Evolutionary conservation across 441 rosid genomes (phyloP).

Genomic region (Aleurites moluccanus): DNA sequence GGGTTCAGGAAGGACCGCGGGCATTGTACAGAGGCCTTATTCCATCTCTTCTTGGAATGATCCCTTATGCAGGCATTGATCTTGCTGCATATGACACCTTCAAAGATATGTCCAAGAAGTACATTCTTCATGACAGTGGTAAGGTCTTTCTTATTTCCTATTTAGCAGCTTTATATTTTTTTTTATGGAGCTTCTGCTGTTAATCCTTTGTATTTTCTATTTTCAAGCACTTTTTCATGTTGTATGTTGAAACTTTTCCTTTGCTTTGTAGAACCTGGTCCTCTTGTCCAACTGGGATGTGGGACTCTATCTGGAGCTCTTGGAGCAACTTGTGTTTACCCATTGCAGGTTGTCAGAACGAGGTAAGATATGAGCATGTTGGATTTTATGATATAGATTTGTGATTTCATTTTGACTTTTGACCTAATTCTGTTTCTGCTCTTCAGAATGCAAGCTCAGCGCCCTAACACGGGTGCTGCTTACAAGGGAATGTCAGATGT

Average conservation of each 20-base stretch:
- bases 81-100: constrained; percentile 94
- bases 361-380: constrained; percentile 43
- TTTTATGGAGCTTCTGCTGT: background rate
- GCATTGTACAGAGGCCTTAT: constrained; percentile 91
- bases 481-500: constrained; percentile 68
- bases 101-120: constrained; percentile 77
- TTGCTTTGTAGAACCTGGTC: constrained; percentile 66
- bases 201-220: background rate
- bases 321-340: constrained; percentile 93
- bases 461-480: constrained; percentile 37
- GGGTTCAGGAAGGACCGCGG: constrained; percentile 86
- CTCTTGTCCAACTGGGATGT: constrained; percentile 79
- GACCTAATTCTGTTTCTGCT: constrained; percentile 25
- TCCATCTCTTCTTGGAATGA: constrained; percentile 90
- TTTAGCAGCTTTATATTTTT: background rate
- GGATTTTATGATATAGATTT: background rate
- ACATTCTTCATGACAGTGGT: constrained; percentile 76
- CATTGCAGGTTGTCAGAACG: constrained; percentile 93
- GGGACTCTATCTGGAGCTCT: constrained; percentile 92
- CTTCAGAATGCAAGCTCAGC: constrained; percentile 81
- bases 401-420: constrained; percentile 5
- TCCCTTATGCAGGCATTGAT: constrained; percentile 94
- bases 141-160: constrained; percentile 9
- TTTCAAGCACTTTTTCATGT: background rate
- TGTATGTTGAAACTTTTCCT: background rate